Conservation (phyloP, 1,284 basidiomycete genomes). For the Tremellales sp. region DNA sequence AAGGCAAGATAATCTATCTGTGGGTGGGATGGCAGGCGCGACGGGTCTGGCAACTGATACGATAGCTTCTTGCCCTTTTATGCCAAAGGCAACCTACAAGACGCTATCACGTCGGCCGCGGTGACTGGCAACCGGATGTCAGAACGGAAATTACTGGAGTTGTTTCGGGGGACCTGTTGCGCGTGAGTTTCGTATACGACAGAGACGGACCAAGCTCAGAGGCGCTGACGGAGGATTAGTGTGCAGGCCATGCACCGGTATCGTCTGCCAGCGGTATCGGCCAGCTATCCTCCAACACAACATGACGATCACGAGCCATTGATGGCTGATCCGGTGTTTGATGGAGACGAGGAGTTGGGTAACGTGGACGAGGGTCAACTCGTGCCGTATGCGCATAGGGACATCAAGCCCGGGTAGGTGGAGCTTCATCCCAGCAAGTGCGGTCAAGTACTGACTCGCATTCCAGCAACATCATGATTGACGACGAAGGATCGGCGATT, state of each 20-base stretch:
- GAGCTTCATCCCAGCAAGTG: too few species aligned
- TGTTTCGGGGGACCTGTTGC: conserved; percentile 91
- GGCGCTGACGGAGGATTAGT: conserved; percentile 24
- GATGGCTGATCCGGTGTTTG: conserved; percentile 54
- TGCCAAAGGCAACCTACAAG: conserved; percentile 81
- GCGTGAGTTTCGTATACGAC: conserved; percentile 50
- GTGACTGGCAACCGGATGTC: conserved; percentile 78
- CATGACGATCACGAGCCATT: conserved; percentile 31
- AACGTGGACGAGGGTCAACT: conserved; percentile 49
- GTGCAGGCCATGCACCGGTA: conserved; percentile 91
- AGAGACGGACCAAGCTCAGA: too few species aligned
- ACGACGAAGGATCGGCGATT: conserved; percentile 85
- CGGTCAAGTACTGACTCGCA: neutral
- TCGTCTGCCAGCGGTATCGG: conserved; percentile 43
- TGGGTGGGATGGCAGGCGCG: conserved; percentile 13
- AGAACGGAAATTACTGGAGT: conserved; percentile 78
- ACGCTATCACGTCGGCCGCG: conserved; percentile 82
- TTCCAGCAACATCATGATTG: conserved; percentile 89
- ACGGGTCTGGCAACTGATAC: neutral
- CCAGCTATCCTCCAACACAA: conserved; percentile 28
- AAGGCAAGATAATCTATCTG: conserved; percentile 90
- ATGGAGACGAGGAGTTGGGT: conserved; percentile 65
- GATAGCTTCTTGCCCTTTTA: conserved; percentile 38
- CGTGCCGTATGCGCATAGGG: conserved; percentile 91
- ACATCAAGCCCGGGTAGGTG: conserved; percentile 89